A percentile compares a stretch with the other conserved stretches of the same genome.
These are phyloP conservation scores for Gamsiella multidivaricata DNA, from an alignment of 192 early-diverging fungal genomes.

Conservation along the genomic window DNA sequence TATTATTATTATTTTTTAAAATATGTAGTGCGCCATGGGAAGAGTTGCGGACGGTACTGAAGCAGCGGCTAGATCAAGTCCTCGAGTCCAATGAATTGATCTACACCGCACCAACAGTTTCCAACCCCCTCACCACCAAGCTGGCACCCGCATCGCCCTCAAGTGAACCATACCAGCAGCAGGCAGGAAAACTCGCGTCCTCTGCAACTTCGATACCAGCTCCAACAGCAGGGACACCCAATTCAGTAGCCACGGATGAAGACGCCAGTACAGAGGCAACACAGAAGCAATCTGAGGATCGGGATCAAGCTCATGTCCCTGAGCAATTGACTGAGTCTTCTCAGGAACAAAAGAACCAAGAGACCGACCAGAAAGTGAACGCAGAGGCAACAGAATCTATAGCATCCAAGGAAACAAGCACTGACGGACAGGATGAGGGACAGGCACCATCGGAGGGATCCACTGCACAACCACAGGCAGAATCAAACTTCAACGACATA, in stretches of 20 bases:
- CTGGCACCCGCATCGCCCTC: constrained; percentile 6
- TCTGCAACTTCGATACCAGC: background rate
- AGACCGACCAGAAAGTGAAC: background rate
- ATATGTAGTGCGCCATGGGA: constrained; percentile 39
- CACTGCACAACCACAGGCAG: background rate
- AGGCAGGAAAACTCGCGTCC: background rate
- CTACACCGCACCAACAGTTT: constrained; percentile 32
- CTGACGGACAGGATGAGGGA: background rate
- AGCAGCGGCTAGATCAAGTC: constrained; percentile 20
- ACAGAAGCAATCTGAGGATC: background rate
- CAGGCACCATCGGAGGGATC: background rate
- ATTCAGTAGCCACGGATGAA: background rate
- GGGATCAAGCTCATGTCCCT: constrained; percentile 18
- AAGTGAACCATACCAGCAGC: background rate
- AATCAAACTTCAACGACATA: background rate
- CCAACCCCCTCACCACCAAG: constrained; percentile 45
- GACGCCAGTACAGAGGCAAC: background rate
- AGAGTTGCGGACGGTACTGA: constrained; percentile 15
- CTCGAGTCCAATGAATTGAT: constrained; percentile 22
- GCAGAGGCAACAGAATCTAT: background rate
- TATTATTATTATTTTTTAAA: background rate
- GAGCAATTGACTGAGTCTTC: background rate
- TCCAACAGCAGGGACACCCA: background rate
- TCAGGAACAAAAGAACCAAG: background rate
- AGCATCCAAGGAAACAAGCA: background rate